These are phyloP conservation scores for Taiozyma sp. DNA, from an alignment of 1,139 yeast genomes.

Conservation along the genomic window DNA sequence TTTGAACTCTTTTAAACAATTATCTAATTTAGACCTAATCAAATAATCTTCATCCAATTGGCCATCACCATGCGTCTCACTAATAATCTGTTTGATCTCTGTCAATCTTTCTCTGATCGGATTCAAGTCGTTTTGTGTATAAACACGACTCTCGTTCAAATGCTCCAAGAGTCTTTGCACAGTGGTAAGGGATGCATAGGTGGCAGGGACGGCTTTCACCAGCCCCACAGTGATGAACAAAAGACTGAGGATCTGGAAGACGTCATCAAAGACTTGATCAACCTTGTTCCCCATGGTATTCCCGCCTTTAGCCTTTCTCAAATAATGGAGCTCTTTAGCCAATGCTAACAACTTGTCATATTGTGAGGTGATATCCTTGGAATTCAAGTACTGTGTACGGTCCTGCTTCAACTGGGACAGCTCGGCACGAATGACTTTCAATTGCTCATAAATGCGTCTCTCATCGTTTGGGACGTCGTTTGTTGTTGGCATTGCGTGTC, in stretches of 20 bases:
- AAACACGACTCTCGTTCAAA: slow-evolving; percentile 71
- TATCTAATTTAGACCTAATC: slow-evolving; percentile 51
- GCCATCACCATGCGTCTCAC: slow-evolving; percentile 22
- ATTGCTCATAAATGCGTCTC: slow-evolving; percentile 40
- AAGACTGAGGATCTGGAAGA: slow-evolving; percentile 77
- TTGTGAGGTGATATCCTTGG: slow-evolving; percentile 53
- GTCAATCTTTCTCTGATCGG: slow-evolving; percentile 68
- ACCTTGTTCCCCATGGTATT: slow-evolving; percentile 33
- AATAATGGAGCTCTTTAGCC: slow-evolving; percentile 44
- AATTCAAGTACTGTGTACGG: slow-evolving; percentile 55
- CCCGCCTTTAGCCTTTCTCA: slow-evolving; percentile 26
- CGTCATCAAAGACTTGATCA: slow-evolving; percentile 78
- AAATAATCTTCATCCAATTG: slow-evolving; percentile 46
- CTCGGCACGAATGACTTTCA: slow-evolving; percentile 42
- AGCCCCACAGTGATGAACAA: slow-evolving; percentile 90
- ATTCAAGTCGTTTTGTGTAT: slow-evolving; percentile 73
- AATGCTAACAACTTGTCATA: slow-evolving; percentile 48
- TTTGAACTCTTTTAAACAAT: slow-evolving; percentile 49
- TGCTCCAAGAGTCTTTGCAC: slow-evolving; percentile 80
- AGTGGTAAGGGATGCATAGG: slow-evolving; percentile 82
- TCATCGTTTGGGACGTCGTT: slow-evolving; percentile 46
- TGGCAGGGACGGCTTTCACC: slow-evolving; percentile 86
- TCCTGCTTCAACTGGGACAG: slow-evolving; percentile 59
- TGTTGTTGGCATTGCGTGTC: slow-evolving; percentile 20
- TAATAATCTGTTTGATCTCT: slow-evolving; percentile 54